These are phyloP conservation scores for Aquilaria sinensis DNA, from an alignment of 345 rosid species.

Conservation along the genomic window DNA sequence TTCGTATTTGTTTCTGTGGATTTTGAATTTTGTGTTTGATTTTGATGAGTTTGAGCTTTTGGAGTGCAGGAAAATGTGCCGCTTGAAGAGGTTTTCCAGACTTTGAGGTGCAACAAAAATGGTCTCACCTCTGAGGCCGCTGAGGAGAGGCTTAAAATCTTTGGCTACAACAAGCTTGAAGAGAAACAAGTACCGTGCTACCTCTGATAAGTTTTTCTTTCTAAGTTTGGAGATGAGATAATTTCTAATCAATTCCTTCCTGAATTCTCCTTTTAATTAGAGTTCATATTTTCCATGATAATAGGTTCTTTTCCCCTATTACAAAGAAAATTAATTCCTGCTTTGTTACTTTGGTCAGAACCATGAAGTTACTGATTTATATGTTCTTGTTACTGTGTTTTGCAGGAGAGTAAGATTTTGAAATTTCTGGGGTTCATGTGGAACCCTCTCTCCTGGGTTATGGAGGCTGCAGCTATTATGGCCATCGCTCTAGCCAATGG, in stretches of 20 bases:
- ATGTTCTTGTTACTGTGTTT: background rate
- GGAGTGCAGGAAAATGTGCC: slow-evolving; percentile 52
- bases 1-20: slow-evolving; percentile 46
- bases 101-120: slow-evolving; percentile 42
- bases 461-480: slow-evolving; percentile 79
- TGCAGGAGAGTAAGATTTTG: slow-evolving; percentile 54
- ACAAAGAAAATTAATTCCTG: too few species aligned
- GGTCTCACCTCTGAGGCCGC: slow-evolving; percentile 59
- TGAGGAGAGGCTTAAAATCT: slow-evolving; percentile 46
- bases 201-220: background rate
- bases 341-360: too few species aligned
- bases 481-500: slow-evolving; percentile 73
- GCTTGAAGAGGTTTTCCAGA: slow-evolving; percentile 59
- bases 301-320: too few species aligned
- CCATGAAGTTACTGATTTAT: too few species aligned
- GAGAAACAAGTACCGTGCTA: slow-evolving; percentile 39
- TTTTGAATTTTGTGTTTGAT: slow-evolving; percentile 9
- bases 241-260: too few species aligned
- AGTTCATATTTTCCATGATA: too few species aligned
- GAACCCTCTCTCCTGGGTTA: slow-evolving; percentile 76
- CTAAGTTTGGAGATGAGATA: too few species aligned
- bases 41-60: slow-evolving; percentile 16
- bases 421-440: slow-evolving; percentile 69
- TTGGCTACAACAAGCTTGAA: slow-evolving; percentile 62
- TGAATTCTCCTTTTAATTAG: too few species aligned